Evolutionary conservation across 768 basidiomycete genomes (phyloP), one percentile per base, ranked within the genome.

Genomic region (Kwoniella bestiolae): DNA sequence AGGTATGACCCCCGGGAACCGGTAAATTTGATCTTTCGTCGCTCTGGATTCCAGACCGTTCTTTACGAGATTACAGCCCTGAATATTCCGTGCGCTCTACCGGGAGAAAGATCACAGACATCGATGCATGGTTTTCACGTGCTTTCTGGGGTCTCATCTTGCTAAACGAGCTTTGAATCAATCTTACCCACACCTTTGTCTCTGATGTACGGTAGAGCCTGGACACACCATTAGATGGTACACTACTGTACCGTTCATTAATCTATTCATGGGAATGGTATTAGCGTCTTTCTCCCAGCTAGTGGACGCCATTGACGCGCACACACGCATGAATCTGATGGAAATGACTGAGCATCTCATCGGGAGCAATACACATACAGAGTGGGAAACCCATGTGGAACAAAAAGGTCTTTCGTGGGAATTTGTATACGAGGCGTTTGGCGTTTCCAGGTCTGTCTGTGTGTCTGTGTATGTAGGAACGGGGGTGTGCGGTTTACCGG

Each of bases 251-350:
- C 12, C 38, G 18, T 41, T 41, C 12, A 41, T 14, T 41, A 14
- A 41, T 41, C 38, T 14, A 41, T 18, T 41, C 38, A 41, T 41
- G 38, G 38, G 38, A 41, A 41, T 16, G 38, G 38, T 41, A 41
- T 41, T 41, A 41, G 38, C 38, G 38, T 18, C 18, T 41, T 41
- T 41, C 12, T 14, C 12, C 18, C 18, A n/a, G 23, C 52, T 55
- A 55, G 32, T 21, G 52, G 11, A 34, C 52, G 52, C 52, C 52
- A 35, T 55, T 55, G 52, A 55, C 52, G 52, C 52, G 34, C 9
- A 16, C 14, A 9, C 5, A 11, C 38, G 18, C 38, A 9, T 41
- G 38, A 41, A 41, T 41, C 38, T 18, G 14, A 18, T 41, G 18
- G 12, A 41, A 3, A 3, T 41, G 14, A 41, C 18, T 41, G 38